Percentiles rank a stretch among this genome's conserved stretches.
Conservation (phyloP, 495 filamentous ascomycete genomes). For the Xylaria scruposa region DNA sequence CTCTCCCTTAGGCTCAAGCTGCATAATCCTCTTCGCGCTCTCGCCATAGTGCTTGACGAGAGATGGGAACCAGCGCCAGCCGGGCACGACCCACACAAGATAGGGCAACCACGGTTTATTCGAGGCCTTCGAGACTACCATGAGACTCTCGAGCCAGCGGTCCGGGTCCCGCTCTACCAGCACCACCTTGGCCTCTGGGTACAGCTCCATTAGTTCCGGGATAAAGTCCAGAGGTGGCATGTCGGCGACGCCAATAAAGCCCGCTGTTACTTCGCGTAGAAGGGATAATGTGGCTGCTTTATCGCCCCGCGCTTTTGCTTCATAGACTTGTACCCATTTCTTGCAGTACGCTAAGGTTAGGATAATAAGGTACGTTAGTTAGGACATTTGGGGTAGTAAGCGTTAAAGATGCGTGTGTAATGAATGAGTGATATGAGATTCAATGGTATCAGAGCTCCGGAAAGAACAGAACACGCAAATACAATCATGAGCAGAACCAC, state of each 20-base stretch:
- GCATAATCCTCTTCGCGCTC: constrained; percentile 6
- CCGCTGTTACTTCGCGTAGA: constrained; percentile 29
- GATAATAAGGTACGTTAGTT: constrained; percentile 8
- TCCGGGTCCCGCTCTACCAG: constrained; percentile 36
- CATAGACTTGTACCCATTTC: constrained; percentile 30
- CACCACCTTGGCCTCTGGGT: constrained; percentile 41
- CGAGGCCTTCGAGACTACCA: neutral
- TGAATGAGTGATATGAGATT: neutral
- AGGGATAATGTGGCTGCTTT: constrained; percentile 16
- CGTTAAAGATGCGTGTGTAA: neutral
- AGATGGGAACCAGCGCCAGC: constrained; percentile 32
- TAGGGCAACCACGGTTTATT: constrained; percentile 32
- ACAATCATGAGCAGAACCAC: neutral
- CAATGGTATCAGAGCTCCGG: neutral
- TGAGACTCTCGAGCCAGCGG: constrained; percentile 31
- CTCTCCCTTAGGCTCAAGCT: constrained; percentile 13
- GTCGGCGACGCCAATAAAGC: constrained; percentile 39
- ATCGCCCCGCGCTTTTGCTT: constrained; percentile 21
- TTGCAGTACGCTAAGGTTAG: constrained; percentile 33
- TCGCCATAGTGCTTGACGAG: constrained; percentile 16
- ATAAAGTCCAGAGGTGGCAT: constrained; percentile 32
- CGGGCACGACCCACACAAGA: constrained; percentile 34
- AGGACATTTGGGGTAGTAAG: too few relatives aligned
- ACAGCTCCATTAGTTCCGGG: constrained; percentile 37
- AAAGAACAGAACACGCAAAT: neutral